Evolutionary conservation across 805 yeast genomes (phyloP).

Genomic region (Kodamaea kaohsiungensis): DNA sequence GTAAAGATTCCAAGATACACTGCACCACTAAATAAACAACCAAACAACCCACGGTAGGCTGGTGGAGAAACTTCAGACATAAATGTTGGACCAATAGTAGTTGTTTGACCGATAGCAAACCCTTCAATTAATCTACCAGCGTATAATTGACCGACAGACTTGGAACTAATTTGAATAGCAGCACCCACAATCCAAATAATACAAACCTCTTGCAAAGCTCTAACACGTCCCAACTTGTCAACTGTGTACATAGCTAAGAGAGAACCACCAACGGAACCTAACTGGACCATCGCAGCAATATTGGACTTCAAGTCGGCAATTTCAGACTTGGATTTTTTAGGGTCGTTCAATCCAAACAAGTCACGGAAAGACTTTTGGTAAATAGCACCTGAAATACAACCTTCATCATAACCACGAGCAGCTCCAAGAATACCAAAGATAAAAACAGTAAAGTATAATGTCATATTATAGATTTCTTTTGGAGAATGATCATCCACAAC

Average conservation of each 20-base stretch:
- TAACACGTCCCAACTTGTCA: constrained; percentile 24
- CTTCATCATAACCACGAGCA: constrained; percentile 62
- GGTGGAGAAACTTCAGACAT: constrained; percentile 25
- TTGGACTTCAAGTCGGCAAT: constrained; percentile 24
- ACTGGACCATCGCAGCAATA: constrained; percentile 27
- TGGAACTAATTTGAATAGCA: constrained; percentile 19
- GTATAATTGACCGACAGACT: constrained; percentile 23
- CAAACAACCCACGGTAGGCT: constrained; percentile 24
- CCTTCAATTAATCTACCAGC: constrained; percentile 28
- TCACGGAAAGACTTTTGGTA: constrained; percentile 44
- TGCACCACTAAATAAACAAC: constrained; percentile 26
- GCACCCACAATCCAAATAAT: constrained; percentile 23
- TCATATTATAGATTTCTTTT: constrained; percentile 47
- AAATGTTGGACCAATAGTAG: constrained; percentile 27
- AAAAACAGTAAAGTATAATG: constrained; percentile 45
- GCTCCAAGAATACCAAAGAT: constrained; percentile 58
- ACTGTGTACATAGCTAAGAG: constrained; percentile 25
- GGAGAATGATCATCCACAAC: constrained; percentile 37
- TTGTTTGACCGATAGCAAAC: constrained; percentile 26
- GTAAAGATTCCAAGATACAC: constrained; percentile 25
- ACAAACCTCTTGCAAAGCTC: constrained; percentile 23
- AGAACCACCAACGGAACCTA: constrained; percentile 26
- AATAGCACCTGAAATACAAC: constrained; percentile 47
- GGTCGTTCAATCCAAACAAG: constrained; percentile 47
- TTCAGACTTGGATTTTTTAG: constrained; percentile 27